These are phyloP conservation scores for Sclerotinia spermophila DNA, from an alignment of 2,329 filamentous ascomycete genomes.

Conservation along the genomic window DNA sequence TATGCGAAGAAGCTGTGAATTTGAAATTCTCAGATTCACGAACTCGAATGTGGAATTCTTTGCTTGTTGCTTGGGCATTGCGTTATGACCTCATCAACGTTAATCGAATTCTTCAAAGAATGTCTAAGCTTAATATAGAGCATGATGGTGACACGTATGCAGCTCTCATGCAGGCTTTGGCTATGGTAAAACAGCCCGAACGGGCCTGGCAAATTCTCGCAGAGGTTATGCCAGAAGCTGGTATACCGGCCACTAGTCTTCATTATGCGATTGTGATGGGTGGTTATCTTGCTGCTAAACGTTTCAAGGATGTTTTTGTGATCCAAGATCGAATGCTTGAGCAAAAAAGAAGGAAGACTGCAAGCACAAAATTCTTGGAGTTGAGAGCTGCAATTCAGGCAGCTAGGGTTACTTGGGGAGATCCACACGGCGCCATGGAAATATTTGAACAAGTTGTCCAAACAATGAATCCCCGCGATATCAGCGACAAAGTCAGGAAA, in stretches of 20 bases:
- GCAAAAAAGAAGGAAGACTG: constrained; percentile 39
- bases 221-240: constrained; percentile 48
- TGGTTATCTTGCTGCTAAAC: constrained; percentile 41
- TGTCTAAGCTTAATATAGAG: constrained; percentile 49
- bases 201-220: constrained; percentile 52
- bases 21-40: constrained; percentile 49
- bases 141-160: constrained; percentile 57
- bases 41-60: constrained; percentile 72
- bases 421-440: constrained; percentile 25
- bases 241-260: constrained; percentile 43
- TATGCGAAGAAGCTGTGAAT: constrained; percentile 55
- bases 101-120: constrained; percentile 51
- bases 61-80: constrained; percentile 67
- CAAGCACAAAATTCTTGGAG: constrained; percentile 44
- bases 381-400: constrained; percentile 34
- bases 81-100: constrained; percentile 55
- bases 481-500: constrained; percentile 29
- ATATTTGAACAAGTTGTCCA: constrained; percentile 29
- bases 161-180: constrained; percentile 56
- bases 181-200: constrained; percentile 49
- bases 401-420: not conserved
- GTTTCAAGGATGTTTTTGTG: constrained; percentile 46
- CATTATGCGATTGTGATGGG: constrained; percentile 53
- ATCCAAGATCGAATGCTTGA: constrained; percentile 43
- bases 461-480: constrained; percentile 31